These are phyloP conservation scores for Neonectria neomacrospora DNA, from an alignment of 2,329 filamentous ascomycete species.

Conservation along the genomic window DNA sequence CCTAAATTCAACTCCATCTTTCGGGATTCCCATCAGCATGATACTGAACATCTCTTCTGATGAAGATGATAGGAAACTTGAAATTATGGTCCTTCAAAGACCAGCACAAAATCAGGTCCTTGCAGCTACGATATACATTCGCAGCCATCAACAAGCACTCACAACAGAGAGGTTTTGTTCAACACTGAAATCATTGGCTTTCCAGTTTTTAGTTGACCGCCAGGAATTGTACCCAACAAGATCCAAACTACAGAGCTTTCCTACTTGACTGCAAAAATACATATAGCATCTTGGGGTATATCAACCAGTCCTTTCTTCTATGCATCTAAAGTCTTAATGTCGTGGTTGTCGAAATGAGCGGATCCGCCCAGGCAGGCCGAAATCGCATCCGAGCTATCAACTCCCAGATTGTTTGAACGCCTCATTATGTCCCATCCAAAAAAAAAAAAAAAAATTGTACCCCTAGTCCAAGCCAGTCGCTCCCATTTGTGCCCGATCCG, in stretches of 20 bases:
- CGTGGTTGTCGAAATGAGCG: slow-evolving; percentile 22
- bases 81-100: too few relatives aligned
- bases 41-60: too few relatives aligned
- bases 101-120: not conserved
- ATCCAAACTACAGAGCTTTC: slow-evolving; percentile 12
- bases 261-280: slow-evolving; percentile 23
- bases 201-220: not conserved
- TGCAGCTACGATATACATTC: too few relatives aligned
- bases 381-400: slow-evolving; percentile 15
- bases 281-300: slow-evolving; percentile 31
- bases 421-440: slow-evolving; percentile 22
- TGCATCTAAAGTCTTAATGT: slow-evolving; percentile 34
- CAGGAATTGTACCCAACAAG: slow-evolving; percentile 1
- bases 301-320: slow-evolving; percentile 34
- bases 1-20: too few relatives aligned
- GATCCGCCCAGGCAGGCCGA: slow-evolving; percentile 18
- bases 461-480: slow-evolving; percentile 16
- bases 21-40: too few relatives aligned
- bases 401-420: slow-evolving; percentile 27
- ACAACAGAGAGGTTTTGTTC: not conserved
- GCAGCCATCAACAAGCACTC: not conserved
- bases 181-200: not conserved
- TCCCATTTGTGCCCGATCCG: slow-evolving; percentile 18
- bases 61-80: too few relatives aligned
- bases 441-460: slow-evolving; percentile 1